Evolutionary conservation across 2,329 filamentous ascomycete genomes (phyloP).

Genomic region (Penicillium occitanis): DNA sequence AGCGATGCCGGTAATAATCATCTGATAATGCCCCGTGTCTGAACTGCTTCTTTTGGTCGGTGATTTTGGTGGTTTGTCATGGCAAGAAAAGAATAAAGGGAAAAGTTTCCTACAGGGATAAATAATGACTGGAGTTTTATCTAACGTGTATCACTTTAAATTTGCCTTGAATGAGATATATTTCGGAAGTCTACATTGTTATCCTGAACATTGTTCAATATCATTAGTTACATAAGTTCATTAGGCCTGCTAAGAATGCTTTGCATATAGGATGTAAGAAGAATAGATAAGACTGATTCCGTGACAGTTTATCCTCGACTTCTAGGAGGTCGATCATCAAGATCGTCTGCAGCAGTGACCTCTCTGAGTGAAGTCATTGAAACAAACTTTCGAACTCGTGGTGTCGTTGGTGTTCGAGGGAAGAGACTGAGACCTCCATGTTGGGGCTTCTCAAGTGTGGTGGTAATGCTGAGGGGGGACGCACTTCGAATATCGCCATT

Average conservation of each 20-base stretch:
- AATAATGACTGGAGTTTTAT: slow-evolving; percentile 14
- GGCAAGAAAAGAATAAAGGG: slow-evolving; percentile 1
- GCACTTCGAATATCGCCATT: background rate
- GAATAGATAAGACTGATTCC: background rate
- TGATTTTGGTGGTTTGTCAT: background rate
- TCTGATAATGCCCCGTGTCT: background rate
- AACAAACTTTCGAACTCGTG: slow-evolving; percentile 10
- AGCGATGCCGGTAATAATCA: slow-evolving; percentile 82
- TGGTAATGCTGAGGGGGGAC: background rate
- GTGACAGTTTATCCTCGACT: background rate
- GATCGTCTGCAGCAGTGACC: background rate
- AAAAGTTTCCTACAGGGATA: slow-evolving; percentile 5
- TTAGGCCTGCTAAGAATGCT: background rate
- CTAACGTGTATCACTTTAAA: slow-evolving; percentile 11
- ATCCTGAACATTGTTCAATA: background rate
- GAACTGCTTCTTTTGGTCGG: background rate
- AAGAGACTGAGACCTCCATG: slow-evolving; percentile 14
- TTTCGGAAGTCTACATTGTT: background rate
- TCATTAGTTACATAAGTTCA: background rate
- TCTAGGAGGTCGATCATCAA: background rate
- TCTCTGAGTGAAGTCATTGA: slow-evolving; percentile 13
- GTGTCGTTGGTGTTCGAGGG: slow-evolving; percentile 15
- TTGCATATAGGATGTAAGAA: background rate
- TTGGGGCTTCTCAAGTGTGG: slow-evolving; percentile 1
- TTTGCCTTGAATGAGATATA: slow-evolving; percentile 5